Base-by-base conservation (phyloP, 176 grass and related monocot species). In the bread wheat (Triticum aestivum) region DNA sequence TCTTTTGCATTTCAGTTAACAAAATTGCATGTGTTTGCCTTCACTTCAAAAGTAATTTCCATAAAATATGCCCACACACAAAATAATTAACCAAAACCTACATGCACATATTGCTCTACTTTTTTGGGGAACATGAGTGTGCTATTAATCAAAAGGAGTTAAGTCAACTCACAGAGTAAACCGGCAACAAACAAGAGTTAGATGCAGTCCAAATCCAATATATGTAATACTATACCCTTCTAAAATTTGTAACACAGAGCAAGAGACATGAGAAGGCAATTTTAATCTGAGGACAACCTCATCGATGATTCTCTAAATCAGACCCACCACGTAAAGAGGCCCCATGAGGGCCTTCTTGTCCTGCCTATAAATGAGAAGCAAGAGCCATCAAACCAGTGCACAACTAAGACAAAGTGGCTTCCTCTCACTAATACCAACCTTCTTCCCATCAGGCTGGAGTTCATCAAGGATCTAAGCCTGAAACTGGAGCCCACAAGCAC, bases 351-450 rank as follows among this genome's bases (percentile, higher is more conserved):
- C 33, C 17, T 27, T 72, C 79, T 83, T 32, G 23, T 74, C 24
- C 21, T 85, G 84, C 82, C 94, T 96, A 93, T 96, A 96, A 96
- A 96, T 90, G 62, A 63, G 84, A 77, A 51, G 47, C 23, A 86
- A 88, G 87, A 91, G 82, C 82, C 74, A 89, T 18, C 83, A 86
- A 89, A 86, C 8, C 83, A 91, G 84, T 82, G 70, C 77, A 78
- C 66, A 92, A 73, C 42, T 47, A 93, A 61, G 65, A 83, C 76
- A 79, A 68, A 91, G 45, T 82, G 35, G 37, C 29, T 24, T 88
- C 79, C 34, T 59, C 61, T 41, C 64, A 81, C 38, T 66, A 86
- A 14, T 73, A 77, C 66, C 20, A 77, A 73, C 62, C 80, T 83
- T 82, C 33, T 70, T 69, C 59, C 38, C 71, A 70, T 69, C 65